Conservation (phyloP, 2,329 filamentous ascomycete species). For the Verticillium tricorpus region DNA sequence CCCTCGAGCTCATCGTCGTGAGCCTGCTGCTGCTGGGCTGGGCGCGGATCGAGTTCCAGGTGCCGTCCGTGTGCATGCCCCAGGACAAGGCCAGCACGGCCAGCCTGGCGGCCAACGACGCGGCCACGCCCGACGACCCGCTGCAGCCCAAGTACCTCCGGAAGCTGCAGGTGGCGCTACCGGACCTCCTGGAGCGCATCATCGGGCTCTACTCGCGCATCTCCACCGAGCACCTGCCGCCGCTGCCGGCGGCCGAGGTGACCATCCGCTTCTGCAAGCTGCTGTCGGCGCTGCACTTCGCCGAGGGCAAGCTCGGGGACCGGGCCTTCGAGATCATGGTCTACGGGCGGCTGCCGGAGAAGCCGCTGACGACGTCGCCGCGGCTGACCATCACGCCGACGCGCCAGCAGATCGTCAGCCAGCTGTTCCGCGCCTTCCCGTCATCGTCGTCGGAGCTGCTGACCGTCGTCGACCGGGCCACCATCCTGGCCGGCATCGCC, state of each 20-base stretch:
- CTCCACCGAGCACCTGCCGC: slow-evolving; percentile 65
- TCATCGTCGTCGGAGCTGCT: slow-evolving; percentile 61
- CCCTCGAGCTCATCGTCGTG: slow-evolving; percentile 79
- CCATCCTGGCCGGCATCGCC: slow-evolving; percentile 80
- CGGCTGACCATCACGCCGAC: slow-evolving; percentile 51
- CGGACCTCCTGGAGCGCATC: slow-evolving; percentile 72
- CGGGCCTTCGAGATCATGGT: slow-evolving; percentile 62
- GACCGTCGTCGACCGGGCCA: slow-evolving; percentile 69
- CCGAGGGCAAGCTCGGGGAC: slow-evolving; percentile 57
- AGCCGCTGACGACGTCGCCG: slow-evolving; percentile 46
- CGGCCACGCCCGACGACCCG: slow-evolving; percentile 28
- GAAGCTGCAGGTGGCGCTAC: slow-evolving; percentile 55
- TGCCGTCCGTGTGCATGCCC: slow-evolving; percentile 54
- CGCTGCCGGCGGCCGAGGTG: slow-evolving; percentile 67
- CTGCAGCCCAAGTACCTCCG: slow-evolving; percentile 49
- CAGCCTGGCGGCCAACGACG: slow-evolving; percentile 15
- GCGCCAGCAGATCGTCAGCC: slow-evolving; percentile 59
- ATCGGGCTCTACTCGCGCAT: slow-evolving; percentile 68
- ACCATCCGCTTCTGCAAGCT: slow-evolving; percentile 70
- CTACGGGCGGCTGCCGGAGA: slow-evolving; percentile 51
- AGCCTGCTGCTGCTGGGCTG: slow-evolving; percentile 81
- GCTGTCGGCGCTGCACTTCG: slow-evolving; percentile 61
- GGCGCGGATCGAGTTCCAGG: slow-evolving; percentile 76
- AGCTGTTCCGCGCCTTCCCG: slow-evolving; percentile 68
- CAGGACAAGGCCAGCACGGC: slow-evolving; percentile 38